Conservation (phyloP, 352 stramenopile species). For the Nothophytophthora sp. region DNA sequence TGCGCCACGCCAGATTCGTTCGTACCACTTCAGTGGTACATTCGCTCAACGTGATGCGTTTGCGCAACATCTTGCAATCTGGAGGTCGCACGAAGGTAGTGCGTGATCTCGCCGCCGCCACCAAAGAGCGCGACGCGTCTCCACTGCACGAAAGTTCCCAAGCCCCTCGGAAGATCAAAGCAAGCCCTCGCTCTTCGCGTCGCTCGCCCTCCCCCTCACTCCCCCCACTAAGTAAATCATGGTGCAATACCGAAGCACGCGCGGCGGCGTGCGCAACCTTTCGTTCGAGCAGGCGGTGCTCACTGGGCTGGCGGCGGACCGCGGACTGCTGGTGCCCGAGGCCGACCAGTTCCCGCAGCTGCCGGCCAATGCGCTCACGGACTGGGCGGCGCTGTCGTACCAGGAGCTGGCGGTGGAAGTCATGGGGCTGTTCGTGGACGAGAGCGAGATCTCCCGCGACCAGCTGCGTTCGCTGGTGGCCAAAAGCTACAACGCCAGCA, state of each 20-base stretch:
- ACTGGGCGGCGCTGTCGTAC: conserved; percentile 93
- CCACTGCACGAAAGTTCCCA: conserved; percentile 24
- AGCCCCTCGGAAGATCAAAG: background rate
- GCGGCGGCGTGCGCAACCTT: conserved; percentile 75
- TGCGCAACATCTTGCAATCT: background rate
- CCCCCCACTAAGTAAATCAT: conserved; percentile 27
- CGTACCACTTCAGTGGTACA: conserved; percentile 3
- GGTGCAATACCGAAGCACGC: conserved; percentile 86
- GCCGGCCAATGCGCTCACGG: conserved; percentile 58
- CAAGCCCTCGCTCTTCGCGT: background rate
- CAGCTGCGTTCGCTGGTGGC: conserved; percentile 92
- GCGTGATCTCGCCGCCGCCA: too few relatives aligned
- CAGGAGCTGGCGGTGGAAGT: conserved; percentile 94
- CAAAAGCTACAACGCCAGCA: conserved; percentile 91
- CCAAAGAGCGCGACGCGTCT: conserved; percentile 2
- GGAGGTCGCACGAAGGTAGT: background rate
- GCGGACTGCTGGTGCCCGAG: conserved; percentile 84
- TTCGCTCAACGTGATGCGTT: conserved; percentile 16
- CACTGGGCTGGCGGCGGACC: conserved; percentile 81
- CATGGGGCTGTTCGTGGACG: conserved; percentile 96
- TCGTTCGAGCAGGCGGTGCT: conserved; percentile 89
- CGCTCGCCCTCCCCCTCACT: background rate
- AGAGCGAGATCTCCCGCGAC: conserved; percentile 92
- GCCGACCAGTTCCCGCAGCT: conserved; percentile 79
- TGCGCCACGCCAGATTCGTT: conserved; percentile 1